Base-by-base conservation (phyloP, 2,329 filamentous ascomycete genomes). In the Beauveria pseudobassiana region DNA sequence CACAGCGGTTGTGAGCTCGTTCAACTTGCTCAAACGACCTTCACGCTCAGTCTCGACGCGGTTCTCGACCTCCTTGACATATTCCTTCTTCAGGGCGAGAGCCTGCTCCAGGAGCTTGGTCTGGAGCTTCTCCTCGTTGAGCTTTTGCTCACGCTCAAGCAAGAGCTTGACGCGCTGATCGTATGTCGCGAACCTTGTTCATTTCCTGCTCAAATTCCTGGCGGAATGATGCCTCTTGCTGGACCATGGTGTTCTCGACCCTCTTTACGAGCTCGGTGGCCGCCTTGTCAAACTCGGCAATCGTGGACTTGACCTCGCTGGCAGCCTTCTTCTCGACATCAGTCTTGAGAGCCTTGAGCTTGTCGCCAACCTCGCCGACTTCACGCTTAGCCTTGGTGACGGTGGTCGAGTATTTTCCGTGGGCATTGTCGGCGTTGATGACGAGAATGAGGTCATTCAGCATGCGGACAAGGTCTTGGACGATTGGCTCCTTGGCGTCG, bases 381-480 rank as follows among this genome's bases (percentile, higher is more conserved):
- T 96, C 89, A 59, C 82, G 80, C 82, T 97, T 98, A 65, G 93
- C 93, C 79, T 95, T 93, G 67, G 83, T 79, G 63, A 99, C 87
- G 1, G 91, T 88, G 3, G 84, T 82, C 58, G 85, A 86, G 76
- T 95, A 96, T 74, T 89, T 91, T 67, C 82, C 82, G 65, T 88
- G 85, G 62, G 90, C 85, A 64, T 88, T 85, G 73, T 96, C 93
- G 62, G 90, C 89, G 74, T 97, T 96, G 73, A 97, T 87, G 52
- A 96, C 91, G 9, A 90, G 87, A 71, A 99, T 96, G 69, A 99
- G 88, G 74, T 96, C 91, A 77, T 99, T 99, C 69, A 99, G 83
- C 77, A 96, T 93, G 78, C 91, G 93, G 63, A 96, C 91, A 6
- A 99, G 81, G 70, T 98, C 91, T 75, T 97, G 92, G 24, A 98